Evolutionary conservation across 805 yeast genomes (phyloP).

Genomic region (Wickerhamiella galacta): DNA sequence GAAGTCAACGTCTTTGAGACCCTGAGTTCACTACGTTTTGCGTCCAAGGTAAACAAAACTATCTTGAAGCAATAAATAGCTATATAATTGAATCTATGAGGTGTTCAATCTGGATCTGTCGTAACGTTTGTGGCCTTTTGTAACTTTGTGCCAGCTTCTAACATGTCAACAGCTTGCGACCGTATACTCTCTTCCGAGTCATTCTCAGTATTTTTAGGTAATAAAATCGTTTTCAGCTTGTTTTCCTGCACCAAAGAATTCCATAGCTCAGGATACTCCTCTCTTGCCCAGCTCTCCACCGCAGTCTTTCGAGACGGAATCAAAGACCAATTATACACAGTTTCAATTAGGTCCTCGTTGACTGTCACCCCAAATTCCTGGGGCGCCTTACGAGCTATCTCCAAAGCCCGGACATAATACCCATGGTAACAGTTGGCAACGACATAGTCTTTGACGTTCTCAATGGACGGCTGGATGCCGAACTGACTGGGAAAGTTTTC

Average conservation of each 20-base stretch:
- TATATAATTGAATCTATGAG: not conserved
- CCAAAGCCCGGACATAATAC: conserved; percentile 37
- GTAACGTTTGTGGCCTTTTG: not conserved
- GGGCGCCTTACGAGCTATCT: conserved; percentile 29
- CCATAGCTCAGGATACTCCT: conserved; percentile 26
- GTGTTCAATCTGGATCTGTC: conserved; percentile 4
- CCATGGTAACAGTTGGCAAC: conserved; percentile 60
- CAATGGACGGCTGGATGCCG: conserved; percentile 35
- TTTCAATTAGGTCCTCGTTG: conserved; percentile 15
- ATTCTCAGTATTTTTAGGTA: conserved; percentile 20
- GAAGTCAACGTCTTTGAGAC: conserved; percentile 53
- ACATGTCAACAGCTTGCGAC: conserved; percentile 12
- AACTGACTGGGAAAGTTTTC: conserved; percentile 33
- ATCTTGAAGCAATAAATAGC: conserved; percentile 1
- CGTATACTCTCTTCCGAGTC: conserved; percentile 19
- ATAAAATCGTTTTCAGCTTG: conserved; percentile 16
- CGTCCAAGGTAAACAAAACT: conserved; percentile 32
- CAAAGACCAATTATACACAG: conserved; percentile 30
- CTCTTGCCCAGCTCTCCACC: conserved; percentile 27
- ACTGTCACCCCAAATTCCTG: conserved; percentile 20
- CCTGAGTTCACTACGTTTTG: conserved; percentile 72
- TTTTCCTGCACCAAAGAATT: conserved; percentile 19
- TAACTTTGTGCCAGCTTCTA: conserved; percentile 9
- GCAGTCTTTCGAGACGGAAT: conserved; percentile 22
- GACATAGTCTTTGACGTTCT: conserved; percentile 40